These are phyloP conservation scores for Trichoderma afroharzianum DNA, from an alignment of 2,329 filamentous ascomycete species.

Conservation along the genomic window DNA sequence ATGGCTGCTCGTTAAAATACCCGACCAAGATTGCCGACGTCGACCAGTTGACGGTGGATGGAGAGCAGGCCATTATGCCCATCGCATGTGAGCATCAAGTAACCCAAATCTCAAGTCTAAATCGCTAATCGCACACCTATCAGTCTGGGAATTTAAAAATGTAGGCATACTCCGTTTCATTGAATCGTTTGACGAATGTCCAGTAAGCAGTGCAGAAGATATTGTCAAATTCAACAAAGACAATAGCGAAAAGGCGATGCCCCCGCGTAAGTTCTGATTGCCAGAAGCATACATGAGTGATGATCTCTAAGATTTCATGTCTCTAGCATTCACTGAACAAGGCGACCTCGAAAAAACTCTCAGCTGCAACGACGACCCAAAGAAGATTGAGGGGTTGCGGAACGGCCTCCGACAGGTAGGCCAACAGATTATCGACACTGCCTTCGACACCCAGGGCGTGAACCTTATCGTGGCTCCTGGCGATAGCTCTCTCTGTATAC, in stretches of 20 bases:
- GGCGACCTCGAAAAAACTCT: conserved; percentile 21
- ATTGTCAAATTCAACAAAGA: conserved; percentile 21
- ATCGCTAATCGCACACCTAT: not conserved
- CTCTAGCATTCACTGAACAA: conserved; percentile 19
- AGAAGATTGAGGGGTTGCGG: not conserved
- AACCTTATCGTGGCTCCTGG: conserved; percentile 17
- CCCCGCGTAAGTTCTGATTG: conserved; percentile 12
- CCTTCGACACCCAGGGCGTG: conserved; percentile 5
- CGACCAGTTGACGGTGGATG: not conserved
- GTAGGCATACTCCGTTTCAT: conserved; percentile 21
- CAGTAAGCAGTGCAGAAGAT: conserved; percentile 10
- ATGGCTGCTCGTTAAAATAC: not conserved
- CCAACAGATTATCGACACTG: conserved; percentile 2
- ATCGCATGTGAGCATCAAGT: not conserved
- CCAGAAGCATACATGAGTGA: rapidly evolving
- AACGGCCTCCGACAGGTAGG: not conserved
- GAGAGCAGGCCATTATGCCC: not conserved
- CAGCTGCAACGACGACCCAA: conserved; percentile 9
- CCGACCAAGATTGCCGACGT: not conserved
- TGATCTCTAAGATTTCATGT: not conserved
- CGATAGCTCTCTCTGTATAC: conserved; percentile 20
- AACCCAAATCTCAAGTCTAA: not conserved
- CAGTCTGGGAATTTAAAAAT: conserved; percentile 26
- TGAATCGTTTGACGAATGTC: conserved; percentile 19
- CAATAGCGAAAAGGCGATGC: conserved; percentile 20